Conservation (phyloP, 352 stramenopile species). For the Pythium sp. region DNA sequence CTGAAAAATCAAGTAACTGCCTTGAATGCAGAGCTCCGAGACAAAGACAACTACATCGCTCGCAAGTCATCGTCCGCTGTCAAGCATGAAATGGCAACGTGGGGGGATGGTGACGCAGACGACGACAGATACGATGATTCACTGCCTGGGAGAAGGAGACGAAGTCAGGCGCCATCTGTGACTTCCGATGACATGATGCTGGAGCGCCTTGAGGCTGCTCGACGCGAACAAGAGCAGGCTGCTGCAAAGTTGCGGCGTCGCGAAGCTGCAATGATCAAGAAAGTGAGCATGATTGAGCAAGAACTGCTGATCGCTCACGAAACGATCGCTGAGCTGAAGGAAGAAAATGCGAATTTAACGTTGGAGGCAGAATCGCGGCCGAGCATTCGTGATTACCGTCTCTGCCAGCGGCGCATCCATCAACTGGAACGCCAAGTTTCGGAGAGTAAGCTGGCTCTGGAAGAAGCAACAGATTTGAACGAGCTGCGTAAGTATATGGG, state of each 20-base stretch:
- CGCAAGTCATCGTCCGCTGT: slow-evolving; percentile 17
- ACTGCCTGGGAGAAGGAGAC: not conserved
- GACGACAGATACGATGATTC: slow-evolving; percentile 17
- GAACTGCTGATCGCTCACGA: slow-evolving; percentile 62
- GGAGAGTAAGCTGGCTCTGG: slow-evolving; percentile 68
- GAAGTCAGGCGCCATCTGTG: slow-evolving; percentile 16
- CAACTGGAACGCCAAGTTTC: slow-evolving; percentile 74
- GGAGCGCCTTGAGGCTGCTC: slow-evolving; percentile 66
- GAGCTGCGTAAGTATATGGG: slow-evolving; percentile 82
- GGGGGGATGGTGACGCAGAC: slow-evolving; percentile 18
- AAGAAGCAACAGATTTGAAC: slow-evolving; percentile 73
- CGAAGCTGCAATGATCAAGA: slow-evolving; percentile 74
- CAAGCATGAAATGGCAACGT: slow-evolving; percentile 13
- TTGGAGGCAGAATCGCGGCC: slow-evolving; percentile 75
- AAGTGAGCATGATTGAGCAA: slow-evolving; percentile 71
- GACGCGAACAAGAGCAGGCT: slow-evolving; percentile 68
- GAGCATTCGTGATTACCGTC: slow-evolving; percentile 79
- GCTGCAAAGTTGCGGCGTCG: slow-evolving; percentile 58
- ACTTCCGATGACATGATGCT: slow-evolving; percentile 71
- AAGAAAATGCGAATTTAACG: slow-evolving; percentile 77
- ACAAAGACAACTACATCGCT: slow-evolving; percentile 76
- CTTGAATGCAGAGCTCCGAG: slow-evolving; percentile 67
- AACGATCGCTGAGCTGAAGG: slow-evolving; percentile 66
- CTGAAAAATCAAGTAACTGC: slow-evolving; percentile 58
- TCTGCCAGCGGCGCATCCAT: slow-evolving; percentile 66